Percentiles rank a stretch among this genome's conserved stretches.
These are phyloP conservation scores for Tulasnella sp. DNA, from an alignment of 768 basidiomycete genomes.

Conservation along the genomic window DNA sequence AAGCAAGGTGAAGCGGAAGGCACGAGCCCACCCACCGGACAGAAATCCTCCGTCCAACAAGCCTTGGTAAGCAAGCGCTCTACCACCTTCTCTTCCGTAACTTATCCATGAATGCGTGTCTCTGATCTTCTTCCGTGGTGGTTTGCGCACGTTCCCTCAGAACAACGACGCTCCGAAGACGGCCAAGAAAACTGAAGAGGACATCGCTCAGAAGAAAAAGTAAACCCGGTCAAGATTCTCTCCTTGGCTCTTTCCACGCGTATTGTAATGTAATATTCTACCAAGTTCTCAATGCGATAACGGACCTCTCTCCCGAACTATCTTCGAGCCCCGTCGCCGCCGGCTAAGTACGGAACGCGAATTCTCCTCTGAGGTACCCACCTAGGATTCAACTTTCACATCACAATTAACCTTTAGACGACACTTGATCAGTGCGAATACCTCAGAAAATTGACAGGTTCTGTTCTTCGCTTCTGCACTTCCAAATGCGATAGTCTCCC, in stretches of 20 bases:
- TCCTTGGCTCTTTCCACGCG: background rate
- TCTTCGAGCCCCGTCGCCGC: background rate
- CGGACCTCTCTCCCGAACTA: background rate
- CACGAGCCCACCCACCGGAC: background rate
- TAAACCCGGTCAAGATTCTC: background rate
- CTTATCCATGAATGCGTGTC: background rate
- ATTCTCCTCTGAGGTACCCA: background rate
- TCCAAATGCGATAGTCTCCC: background rate
- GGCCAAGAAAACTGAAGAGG: background rate
- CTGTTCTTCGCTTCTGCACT: background rate
- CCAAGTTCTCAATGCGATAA: background rate
- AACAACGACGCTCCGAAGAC: constrained; percentile 8
- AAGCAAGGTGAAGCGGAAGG: background rate
- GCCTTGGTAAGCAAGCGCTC: background rate
- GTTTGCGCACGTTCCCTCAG: background rate
- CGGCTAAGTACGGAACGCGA: background rate
- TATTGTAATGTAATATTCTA: background rate
- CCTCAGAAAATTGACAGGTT: background rate
- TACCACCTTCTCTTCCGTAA: background rate
- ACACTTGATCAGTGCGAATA: background rate
- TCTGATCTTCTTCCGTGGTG: background rate
- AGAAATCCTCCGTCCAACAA: background rate
- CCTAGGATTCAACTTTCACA: background rate
- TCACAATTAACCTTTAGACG: background rate
- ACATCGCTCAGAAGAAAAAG: background rate